Base-by-base conservation (phyloP, 2,329 filamentous ascomycete genomes). In the Aspergillus eucalypticola region DNA sequence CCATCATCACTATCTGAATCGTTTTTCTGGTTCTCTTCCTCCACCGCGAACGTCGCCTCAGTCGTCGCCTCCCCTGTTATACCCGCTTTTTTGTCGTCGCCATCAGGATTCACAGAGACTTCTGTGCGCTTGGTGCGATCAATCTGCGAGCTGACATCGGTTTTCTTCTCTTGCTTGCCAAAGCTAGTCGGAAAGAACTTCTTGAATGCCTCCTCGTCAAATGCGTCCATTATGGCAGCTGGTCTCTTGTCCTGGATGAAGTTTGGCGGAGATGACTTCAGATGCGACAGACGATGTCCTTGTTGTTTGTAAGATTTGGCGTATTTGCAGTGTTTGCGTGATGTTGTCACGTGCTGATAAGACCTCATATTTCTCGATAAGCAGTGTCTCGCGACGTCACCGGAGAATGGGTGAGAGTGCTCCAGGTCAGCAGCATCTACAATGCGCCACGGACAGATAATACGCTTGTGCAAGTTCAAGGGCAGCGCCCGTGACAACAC, bases 131-230 rank as follows among this genome's bases (percentile, higher is more conserved):
- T 90, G 68, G 88, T 90, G 67, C 87, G 86, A 69, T 94, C 88
- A 66, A 98, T 90, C 77, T 96, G 93, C 59, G 88, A 88, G 56
- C 87, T 85, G 64, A 94, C 83, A 75, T 96, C 87, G 67, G 90
- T 81, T 64, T 88, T 86, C 67, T 86, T 88, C 39, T 87, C 83
- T 73, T 90, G 89, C 75, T 94, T 96, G 55, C 94, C 94, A 73
- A 98, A 97, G 0, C 91, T 86, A 2, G 88, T 83, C 0, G 94
- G 93, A 62, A 97, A 79, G 72, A 92, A 96, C 58, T 78, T 75
- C 55, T 76, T 78, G 56, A 81, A 76, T 11, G 72, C 73, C 57
- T 80, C 78, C 61, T 81, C 78, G 56, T 86, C 70, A 59, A 79
- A 78, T 2, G 67, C 75, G 46, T 78, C 76, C 76, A 79, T 79